Base-by-base conservation (phyloP, 495 filamentous ascomycete genomes). In the Xylaria longipes region DNA sequence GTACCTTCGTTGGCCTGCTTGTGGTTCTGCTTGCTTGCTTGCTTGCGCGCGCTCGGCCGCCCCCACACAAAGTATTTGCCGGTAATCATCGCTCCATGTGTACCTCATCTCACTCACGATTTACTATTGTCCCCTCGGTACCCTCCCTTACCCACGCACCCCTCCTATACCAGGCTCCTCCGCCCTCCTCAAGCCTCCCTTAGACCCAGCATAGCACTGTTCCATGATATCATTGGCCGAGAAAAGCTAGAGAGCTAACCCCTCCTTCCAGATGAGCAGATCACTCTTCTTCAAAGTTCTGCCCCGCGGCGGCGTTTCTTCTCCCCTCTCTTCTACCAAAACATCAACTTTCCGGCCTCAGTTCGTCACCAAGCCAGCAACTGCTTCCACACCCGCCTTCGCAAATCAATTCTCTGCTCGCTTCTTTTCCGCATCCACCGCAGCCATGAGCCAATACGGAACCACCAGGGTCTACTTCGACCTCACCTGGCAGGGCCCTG, bases 361-460 rank as follows among this genome's bases (percentile, higher is more conserved):
- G 39, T 66, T 63, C 43, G 70, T 63, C 56, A 68, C 57, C 43
- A 72, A 68, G 52, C 54, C 69, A 15, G 63, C 63, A n/a, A 62
- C 70, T 2, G 22, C 69, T 35, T 60, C 62, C 17, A 61, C 70
- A 50, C 43, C 70, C 12, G 35, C 41, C 20, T 66, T 71, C 41
- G 5, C 54, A 43, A 72, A 33, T 17, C 72, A 76, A 71, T 68
- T 69, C 27, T 69, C 70, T 46, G 35, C 71, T 57, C 77, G 89
- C 80, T 83, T 82, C 74, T 94, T 93, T 82, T 86, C 87, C 77
- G 82, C 90, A 78, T 87, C 91, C 72, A 76, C 88, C 76, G 80
- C 87, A 80, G 87, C 81, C 80, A 94, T 94, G 92, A 68, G 43
- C 56, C 80, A 85, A 72, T 84, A 89, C 82, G 86, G 91, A 80